These are phyloP conservation scores for Xylaria sp. DNA, from an alignment of 2,329 filamentous ascomycete species.

Conservation along the genomic window DNA sequence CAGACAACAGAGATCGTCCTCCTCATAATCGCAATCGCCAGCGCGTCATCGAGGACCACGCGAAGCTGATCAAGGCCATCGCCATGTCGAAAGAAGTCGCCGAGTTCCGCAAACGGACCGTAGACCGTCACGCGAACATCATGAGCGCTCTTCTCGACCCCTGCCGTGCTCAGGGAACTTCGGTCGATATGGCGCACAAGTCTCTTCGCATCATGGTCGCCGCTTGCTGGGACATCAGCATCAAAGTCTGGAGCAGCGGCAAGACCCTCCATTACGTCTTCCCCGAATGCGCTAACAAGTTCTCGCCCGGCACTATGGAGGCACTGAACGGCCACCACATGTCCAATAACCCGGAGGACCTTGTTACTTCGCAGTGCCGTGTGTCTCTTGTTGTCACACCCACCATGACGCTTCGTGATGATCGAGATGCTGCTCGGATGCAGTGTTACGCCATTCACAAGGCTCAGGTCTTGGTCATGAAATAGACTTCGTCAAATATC, in stretches of 20 bases:
- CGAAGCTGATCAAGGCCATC: constrained; percentile 43
- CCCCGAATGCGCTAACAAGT: constrained; percentile 45
- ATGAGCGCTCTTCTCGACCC: constrained; percentile 44
- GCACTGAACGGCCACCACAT: constrained; percentile 42
- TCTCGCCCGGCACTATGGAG: constrained; percentile 43
- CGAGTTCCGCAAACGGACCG: constrained; percentile 37
- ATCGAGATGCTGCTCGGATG: constrained; percentile 39
- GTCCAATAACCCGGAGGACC: constrained; percentile 31
- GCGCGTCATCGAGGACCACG: constrained; percentile 47
- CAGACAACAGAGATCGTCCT: constrained; percentile 26
- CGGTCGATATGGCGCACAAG: constrained; percentile 36
- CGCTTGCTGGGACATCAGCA: constrained; percentile 44
- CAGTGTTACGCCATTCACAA: constrained; percentile 43
- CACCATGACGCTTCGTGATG: constrained; percentile 44
- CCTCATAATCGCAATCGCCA: constrained; percentile 39
- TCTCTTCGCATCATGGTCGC: constrained; percentile 41
- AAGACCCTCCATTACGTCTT: constrained; percentile 48
- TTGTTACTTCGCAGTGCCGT: constrained; percentile 43
- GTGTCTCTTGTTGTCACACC: constrained; percentile 47
- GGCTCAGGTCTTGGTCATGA: constrained; percentile 48
- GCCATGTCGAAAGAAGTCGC: constrained; percentile 21
- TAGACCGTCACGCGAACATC: constrained; percentile 41
- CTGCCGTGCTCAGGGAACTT: constrained; percentile 35
- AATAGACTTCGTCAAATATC: constrained; percentile 36
- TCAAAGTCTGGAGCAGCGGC: constrained; percentile 46